phyloP scores from a whole-genome alignment of 345 rosid genomes.

The Lagerstroemia speciosa region DNA sequence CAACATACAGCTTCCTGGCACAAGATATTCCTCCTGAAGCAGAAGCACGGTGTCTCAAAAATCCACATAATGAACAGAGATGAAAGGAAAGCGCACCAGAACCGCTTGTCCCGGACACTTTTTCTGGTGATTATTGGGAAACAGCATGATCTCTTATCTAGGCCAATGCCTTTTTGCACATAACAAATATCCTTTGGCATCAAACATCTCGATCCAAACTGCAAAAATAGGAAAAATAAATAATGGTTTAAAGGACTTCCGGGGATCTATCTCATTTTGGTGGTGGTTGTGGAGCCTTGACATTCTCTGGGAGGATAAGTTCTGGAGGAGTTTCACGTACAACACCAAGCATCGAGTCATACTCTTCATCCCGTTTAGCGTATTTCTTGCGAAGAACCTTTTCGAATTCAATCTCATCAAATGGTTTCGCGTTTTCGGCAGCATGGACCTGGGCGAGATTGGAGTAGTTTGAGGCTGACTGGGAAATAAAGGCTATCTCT shows the following conservation, averaged over 20 bases:
- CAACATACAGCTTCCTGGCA: conserved; percentile 19
- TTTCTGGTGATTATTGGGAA: conserved; percentile 34
- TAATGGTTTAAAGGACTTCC: conserved; percentile 4
- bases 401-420: conserved; percentile 79
- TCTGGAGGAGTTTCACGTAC: conserved; percentile 76
- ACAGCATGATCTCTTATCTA: conserved; percentile 25
- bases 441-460: conserved; percentile 88
- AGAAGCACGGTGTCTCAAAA: conserved; percentile 1
- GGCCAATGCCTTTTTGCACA: conserved; percentile 15
- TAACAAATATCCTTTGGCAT: conserved; percentile 23
- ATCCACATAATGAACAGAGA: not conserved
- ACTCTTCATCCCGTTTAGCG: conserved; percentile 61
- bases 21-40: conserved; percentile 13
- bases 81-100: conserved; percentile 1
- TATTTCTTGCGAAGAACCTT: conserved; percentile 78
- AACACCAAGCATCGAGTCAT: conserved; percentile 80
- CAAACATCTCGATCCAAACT: conserved; percentile 18
- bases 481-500: conserved; percentile 64
- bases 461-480: conserved; percentile 69
- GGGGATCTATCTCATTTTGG: conserved; percentile 40
- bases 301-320: conserved; percentile 65
- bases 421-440: conserved; percentile 77
- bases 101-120: conserved; percentile 14
- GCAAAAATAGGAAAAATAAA: conserved; percentile 5
- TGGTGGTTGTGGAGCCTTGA: conserved; percentile 33